phyloP scores from a whole-genome alignment of 176 grass and related monocot species.

The Avena sativa region DNA sequence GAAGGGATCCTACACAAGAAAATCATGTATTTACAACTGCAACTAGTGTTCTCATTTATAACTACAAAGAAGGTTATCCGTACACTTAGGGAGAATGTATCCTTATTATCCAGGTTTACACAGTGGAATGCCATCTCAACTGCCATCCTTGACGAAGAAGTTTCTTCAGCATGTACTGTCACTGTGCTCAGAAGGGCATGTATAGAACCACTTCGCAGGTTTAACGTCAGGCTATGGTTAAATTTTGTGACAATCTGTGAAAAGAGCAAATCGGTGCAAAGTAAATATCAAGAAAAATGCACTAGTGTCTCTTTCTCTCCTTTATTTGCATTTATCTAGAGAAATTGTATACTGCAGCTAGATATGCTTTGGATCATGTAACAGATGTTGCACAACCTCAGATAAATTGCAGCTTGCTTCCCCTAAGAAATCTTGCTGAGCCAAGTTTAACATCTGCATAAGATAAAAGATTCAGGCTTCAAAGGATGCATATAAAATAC shows the following conservation, averaged over 20 bases:
- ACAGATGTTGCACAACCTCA: constrained; percentile 63
- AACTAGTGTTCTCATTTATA: constrained; percentile 3
- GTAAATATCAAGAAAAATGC: constrained; percentile 13
- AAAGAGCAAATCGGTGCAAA: constrained; percentile 27
- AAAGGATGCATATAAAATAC: constrained; percentile 3
- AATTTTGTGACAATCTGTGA: constrained; percentile 87
- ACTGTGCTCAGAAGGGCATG: constrained; percentile 61
- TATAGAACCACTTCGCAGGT: constrained; percentile 53
- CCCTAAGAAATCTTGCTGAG: constrained; percentile 85
- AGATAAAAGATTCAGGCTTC: constrained; percentile 33
- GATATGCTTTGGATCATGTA: constrained; percentile 30
- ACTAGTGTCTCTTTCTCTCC: neutral
- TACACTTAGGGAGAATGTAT: constrained; percentile 96
- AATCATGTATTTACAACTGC: constrained; percentile 23
- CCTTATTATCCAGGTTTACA: constrained; percentile 77
- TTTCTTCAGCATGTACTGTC: constrained; percentile 86
- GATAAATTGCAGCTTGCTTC: constrained; percentile 80
- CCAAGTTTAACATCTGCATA: constrained; percentile 77
- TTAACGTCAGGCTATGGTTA: constrained; percentile 64
- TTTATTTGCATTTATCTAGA: constrained; percentile 28
- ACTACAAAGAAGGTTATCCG: constrained; percentile 35
- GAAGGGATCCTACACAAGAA: constrained; percentile 84
- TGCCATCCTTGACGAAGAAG: constrained; percentile 68
- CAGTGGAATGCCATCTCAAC: constrained; percentile 74
- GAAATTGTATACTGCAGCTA: constrained; percentile 13